Evolutionary conservation across 2,329 filamentous ascomycete genomes (phyloP).

Genomic region (Botryotinia narcissicola): DNA sequence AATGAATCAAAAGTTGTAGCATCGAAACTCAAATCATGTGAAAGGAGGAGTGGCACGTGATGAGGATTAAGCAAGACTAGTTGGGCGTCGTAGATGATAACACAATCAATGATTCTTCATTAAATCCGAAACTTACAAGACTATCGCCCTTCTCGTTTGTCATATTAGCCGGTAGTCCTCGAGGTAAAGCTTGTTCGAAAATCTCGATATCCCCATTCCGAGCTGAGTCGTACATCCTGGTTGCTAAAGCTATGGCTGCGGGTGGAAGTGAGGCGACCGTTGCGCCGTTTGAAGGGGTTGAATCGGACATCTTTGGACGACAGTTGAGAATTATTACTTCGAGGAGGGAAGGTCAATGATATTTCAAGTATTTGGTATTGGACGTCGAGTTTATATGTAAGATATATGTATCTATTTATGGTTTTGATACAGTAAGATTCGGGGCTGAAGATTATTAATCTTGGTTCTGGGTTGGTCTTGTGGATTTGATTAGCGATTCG

Average conservation of each 20-base stretch:
- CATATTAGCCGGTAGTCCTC: conserved; percentile 66
- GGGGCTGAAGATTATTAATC: conserved; percentile 8
- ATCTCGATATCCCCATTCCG: conserved; percentile 55
- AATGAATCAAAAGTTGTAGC: background rate
- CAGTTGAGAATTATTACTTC: background rate
- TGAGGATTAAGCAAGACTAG: background rate
- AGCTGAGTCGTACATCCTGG: conserved; percentile 65
- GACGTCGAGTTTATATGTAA: background rate
- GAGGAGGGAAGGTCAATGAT: background rate
- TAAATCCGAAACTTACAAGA: conserved; percentile 47
- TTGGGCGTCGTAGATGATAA: background rate
- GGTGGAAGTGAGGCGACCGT: conserved; percentile 47
- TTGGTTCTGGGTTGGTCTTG: background rate
- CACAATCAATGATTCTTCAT: too few species aligned
- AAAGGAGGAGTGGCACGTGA: background rate
- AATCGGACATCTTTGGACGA: background rate
- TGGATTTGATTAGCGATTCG: background rate
- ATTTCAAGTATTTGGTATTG: background rate
- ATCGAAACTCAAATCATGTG: background rate
- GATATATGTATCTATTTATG: background rate
- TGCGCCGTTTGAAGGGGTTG: background rate
- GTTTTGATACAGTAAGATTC: background rate
- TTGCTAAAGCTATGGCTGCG: conserved; percentile 64
- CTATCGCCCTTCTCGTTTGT: conserved; percentile 73
- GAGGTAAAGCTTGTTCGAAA: conserved; percentile 61